phyloP scores from a whole-genome alignment of 1,139 yeast species.

The Taphrina deformans region DNA sequence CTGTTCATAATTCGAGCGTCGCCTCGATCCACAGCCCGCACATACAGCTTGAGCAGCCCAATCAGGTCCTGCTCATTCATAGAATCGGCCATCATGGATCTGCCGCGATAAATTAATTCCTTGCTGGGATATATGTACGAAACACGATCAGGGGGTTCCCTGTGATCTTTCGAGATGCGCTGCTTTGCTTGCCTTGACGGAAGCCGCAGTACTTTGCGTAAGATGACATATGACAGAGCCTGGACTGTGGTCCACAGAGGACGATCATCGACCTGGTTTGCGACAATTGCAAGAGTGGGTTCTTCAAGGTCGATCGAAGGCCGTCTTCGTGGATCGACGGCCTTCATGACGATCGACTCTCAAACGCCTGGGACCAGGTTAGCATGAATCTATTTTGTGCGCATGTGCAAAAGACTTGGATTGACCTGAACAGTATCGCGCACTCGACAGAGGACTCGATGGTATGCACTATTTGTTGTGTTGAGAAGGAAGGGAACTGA shows the following conservation, averaged over 20 bases:
- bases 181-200: background rate
- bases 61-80: background rate
- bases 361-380: background rate
- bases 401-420: no score
- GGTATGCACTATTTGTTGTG: background rate
- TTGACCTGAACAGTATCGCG: no score
- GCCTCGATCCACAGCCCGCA: background rate
- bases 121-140: conserved; percentile 1
- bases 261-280: background rate
- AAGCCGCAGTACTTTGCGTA: background rate
- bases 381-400: background rate
- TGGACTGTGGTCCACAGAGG: background rate
- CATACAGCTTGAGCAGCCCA: background rate
- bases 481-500: background rate
- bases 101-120: conserved; percentile 1
- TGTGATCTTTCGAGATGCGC: background rate
- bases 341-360: background rate
- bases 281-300: background rate
- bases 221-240: background rate
- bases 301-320: background rate
- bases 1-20: background rate
- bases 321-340: background rate
- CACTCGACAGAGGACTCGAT: no score
- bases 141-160: conserved; percentile 4
- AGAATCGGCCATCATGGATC: background rate